A percentile compares a stretch with the other conserved stretches of the same genome.
These are phyloP conservation scores for Tetratostichococcus sp. DNA, from an alignment of 139 green algal species.

Conservation along the genomic window DNA sequence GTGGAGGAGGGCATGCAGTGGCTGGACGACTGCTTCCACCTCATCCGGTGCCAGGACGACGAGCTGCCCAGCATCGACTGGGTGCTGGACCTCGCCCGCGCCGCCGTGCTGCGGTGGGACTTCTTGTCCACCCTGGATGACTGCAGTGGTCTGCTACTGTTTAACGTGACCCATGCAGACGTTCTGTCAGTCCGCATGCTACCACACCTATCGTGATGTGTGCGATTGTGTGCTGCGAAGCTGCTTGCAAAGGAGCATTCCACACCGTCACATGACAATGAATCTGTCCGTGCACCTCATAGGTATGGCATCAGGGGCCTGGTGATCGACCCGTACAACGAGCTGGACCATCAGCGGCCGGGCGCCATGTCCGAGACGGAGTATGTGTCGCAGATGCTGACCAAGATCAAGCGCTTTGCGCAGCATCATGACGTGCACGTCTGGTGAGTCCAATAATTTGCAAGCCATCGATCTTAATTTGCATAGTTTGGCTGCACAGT, in stretches of 20 bases:
- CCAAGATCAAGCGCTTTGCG: conserved; percentile 71
- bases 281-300: no score
- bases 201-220: no score
- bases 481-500: no score
- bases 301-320: conserved; percentile 89
- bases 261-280: no score
- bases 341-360: conserved; percentile 80
- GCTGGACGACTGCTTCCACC: conserved; percentile 77
- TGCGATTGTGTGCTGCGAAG: no score
- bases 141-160: no score
- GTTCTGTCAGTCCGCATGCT: no score
- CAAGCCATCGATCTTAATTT: no score
- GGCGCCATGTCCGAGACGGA: conserved; percentile 80
- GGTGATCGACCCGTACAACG: conserved; percentile 98
- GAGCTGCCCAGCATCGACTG: conserved; percentile 85
- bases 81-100: conserved; percentile 76
- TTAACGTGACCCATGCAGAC: no score
- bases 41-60: conserved; percentile 78
- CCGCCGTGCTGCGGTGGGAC: conserved; percentile 62
- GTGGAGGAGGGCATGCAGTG: conserved; percentile 66
- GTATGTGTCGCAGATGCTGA: conserved; percentile 92
- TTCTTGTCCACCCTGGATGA: background rate
- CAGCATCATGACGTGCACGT: conserved; percentile 88
- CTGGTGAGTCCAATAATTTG: conserved; percentile 35
- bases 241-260: no score